Conservation (phyloP, 179 eudicot species). For the Spergularia azorica region DNA sequence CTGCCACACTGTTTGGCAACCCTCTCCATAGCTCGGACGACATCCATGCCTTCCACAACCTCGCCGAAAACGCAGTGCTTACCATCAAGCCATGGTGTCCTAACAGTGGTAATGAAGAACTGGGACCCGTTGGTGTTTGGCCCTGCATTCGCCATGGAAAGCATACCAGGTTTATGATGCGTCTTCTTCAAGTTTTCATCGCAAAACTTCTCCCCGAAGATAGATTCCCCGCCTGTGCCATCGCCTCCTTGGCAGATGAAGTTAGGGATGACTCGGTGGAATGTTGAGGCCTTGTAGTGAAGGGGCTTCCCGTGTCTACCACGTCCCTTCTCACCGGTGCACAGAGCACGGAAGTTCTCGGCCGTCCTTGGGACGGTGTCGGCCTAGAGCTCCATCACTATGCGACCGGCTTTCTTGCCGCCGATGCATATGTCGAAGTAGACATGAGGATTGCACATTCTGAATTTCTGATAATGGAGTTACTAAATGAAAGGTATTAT, state of each 20-base stretch:
- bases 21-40: conserved; percentile 63
- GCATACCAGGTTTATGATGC: conserved; percentile 78
- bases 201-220: conserved; percentile 69
- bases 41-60: conserved; percentile 78
- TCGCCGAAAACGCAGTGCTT: conserved; percentile 77
- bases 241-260: conserved; percentile 88
- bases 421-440: conserved; percentile 72
- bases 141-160: conserved; percentile 86
- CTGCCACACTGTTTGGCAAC: conserved; percentile 59
- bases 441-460: conserved; percentile 68
- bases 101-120: conserved; percentile 74
- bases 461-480: neutral
- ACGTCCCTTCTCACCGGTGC: conserved; percentile 81
- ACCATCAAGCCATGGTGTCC: conserved; percentile 84
- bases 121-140: conserved; percentile 78
- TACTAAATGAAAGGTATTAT: neutral
- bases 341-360: conserved; percentile 82
- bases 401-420: conserved; percentile 56
- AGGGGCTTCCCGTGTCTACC: conserved; percentile 62
- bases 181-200: conserved; percentile 78
- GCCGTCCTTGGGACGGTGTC: conserved; percentile 68
- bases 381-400: conserved; percentile 73
- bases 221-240: conserved; percentile 90
- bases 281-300: conserved; percentile 68
- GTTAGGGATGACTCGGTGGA: conserved; percentile 76